Base-by-base conservation (phyloP, 805 yeast genomes). In the Candida maris region DNA sequence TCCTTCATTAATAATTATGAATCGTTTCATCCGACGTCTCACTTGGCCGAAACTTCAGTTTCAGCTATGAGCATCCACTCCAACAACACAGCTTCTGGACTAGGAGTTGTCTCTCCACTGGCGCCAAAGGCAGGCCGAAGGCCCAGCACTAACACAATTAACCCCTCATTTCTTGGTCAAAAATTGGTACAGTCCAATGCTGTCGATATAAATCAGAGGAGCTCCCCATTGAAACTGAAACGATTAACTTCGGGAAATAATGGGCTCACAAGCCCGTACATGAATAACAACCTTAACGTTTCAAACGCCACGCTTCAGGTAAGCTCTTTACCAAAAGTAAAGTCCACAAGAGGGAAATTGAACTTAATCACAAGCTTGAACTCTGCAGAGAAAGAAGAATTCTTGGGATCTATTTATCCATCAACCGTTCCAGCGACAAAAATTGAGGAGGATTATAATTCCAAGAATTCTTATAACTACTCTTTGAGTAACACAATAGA, bases 401-500 rank as follows among this genome's bases (percentile, higher is more conserved):
- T 25, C 9, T 15, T 20, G 8, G 20, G 27, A 21, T 12, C 35
- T 12, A 27, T 33, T 19, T 20, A 32, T 4, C 19, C 36, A 10
- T 26, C 33, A 6, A 20, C 30, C 4, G 19, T 19, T 12, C n/a
- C 21, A 4, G 27, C 27, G 4, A 15, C 37, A 16, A 33, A 25
- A 19, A 14, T 30, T 8, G 56, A 56, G 17, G 60, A 55, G 12
- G 61, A 57, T 14, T 59, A 59, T 37, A 56, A 58, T 37, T 48
- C 61, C 9, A 46, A 52, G 23, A 57, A 59, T 31, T 48, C 57
- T 2, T 59, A 50, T 41, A 59, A 58, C 31, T 59, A 57, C 37
- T 56, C 61, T 0, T 31, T 57, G 30, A 55, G 49, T 32, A 58
- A 58, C 35, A 59, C 62, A 2, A 46, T 58, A 14, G 61, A 54